Conservation (phyloP, 371 early-diverging fungal species). For the Chytridium lagenaria region DNA sequence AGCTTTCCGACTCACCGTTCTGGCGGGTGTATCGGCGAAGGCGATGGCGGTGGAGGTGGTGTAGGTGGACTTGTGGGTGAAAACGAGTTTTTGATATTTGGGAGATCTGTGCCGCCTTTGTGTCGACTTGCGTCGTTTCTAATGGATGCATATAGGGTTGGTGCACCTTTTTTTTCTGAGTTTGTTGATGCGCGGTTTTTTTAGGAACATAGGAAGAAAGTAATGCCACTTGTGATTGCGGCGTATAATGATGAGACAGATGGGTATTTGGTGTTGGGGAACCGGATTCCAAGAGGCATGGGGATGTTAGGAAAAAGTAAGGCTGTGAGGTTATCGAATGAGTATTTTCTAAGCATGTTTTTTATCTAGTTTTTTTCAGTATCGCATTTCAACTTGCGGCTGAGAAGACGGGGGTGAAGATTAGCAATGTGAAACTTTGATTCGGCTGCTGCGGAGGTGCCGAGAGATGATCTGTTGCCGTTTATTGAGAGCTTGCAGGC, state of each 20-base stretch:
- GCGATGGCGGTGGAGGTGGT: constrained; percentile 12
- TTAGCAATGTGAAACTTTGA: constrained; percentile 76
- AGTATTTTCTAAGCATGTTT: not conserved
- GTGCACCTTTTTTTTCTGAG: constrained; percentile 4
- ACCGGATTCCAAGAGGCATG: constrained; percentile 56
- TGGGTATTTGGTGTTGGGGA: constrained; percentile 73
- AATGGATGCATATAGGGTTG: constrained; percentile 77
- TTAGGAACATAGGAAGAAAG: constrained; percentile 62
- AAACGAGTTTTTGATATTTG: constrained; percentile 45
- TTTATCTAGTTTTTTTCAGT: constrained; percentile 27
- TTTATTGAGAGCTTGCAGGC: constrained; percentile 47
- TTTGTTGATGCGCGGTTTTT: not conserved
- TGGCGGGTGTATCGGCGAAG: constrained; percentile 64
- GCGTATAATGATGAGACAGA: constrained; percentile 66
- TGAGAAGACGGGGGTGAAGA: constrained; percentile 56
- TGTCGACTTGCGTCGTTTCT: constrained; percentile 78
- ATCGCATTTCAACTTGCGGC: constrained; percentile 75
- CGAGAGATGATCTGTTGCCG: constrained; percentile 60
- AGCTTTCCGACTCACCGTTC: constrained; percentile 60
- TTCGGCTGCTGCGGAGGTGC: constrained; percentile 66
- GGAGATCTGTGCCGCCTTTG: constrained; percentile 53
- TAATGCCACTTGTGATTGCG: constrained; percentile 71
- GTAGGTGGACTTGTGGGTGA: constrained; percentile 41
- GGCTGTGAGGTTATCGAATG: constrained; percentile 26
- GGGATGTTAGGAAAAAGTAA: constrained; percentile 73